Conservation (phyloP, 106 monocot species). For the Iris macrosiphon region DNA sequence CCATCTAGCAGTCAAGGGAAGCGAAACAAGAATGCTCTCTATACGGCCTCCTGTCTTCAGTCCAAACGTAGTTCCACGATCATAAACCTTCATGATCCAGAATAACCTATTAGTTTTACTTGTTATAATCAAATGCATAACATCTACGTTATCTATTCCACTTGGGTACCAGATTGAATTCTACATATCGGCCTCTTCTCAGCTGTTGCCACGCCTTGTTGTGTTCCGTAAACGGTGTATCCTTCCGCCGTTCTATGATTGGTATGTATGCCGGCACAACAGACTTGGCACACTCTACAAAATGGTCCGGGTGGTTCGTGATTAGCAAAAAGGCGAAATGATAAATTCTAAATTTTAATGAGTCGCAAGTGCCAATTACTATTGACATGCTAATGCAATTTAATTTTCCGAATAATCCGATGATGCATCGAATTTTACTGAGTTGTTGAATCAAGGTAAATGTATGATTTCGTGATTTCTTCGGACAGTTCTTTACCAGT, state of each 20-base stretch:
- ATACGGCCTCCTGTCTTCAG: slow-evolving; percentile 96
- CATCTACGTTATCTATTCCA: background rate
- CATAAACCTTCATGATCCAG: slow-evolving; percentile 65
- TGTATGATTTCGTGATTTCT: no score
- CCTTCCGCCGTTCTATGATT: slow-evolving; percentile 66
- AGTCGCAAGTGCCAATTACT: no score
- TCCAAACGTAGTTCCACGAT: slow-evolving; percentile 98
- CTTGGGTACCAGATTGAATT: slow-evolving; percentile 83
- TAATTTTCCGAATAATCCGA: no score
- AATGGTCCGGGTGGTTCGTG: background rate
- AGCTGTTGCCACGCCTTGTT: slow-evolving; percentile 96
- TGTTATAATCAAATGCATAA: no score
- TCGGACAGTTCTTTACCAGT: slow-evolving; percentile 74
- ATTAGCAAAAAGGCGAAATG: background rate
- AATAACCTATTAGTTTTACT: no score
- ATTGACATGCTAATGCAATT: no score
- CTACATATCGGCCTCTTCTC: slow-evolving; percentile 91
- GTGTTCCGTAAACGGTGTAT: slow-evolving; percentile 73
- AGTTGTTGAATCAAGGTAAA: no score
- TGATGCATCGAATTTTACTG: no score
- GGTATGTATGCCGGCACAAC: slow-evolving; percentile 87
- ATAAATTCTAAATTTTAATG: background rate
- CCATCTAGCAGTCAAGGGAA: slow-evolving; percentile 95
- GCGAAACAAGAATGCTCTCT: slow-evolving; percentile 98
- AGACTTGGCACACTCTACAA: slow-evolving; percentile 83